phyloP scores from a whole-genome alignment of 352 stramenopile species.

The Phytophthora rubi region DNA sequence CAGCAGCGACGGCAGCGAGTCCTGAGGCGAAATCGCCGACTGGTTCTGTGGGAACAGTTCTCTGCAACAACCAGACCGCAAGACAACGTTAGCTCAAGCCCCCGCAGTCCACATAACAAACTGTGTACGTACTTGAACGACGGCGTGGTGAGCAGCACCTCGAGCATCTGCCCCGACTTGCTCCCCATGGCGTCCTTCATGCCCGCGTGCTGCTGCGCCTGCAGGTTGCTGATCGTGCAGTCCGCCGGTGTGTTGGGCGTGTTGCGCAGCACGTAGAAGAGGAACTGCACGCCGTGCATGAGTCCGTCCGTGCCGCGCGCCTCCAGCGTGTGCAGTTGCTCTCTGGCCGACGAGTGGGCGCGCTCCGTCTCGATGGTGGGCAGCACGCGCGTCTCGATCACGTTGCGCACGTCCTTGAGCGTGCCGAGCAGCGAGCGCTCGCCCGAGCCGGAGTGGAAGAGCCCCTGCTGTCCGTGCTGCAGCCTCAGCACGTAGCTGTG shows the following conservation, averaged over 20 bases:
- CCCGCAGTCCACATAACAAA: not conserved
- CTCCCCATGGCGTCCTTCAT: constrained; percentile 89
- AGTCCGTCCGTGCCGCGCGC: constrained; percentile 78
- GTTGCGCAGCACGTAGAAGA: constrained; percentile 88
- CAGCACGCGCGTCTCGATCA: constrained; percentile 79
- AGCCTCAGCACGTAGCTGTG: constrained; percentile 81
- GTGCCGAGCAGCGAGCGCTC: constrained; percentile 81
- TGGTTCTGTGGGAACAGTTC: constrained; percentile 62
- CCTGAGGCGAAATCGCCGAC: constrained; percentile 37
- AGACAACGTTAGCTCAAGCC: not conserved
- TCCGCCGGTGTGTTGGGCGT: constrained; percentile 84
- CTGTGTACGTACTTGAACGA: constrained; percentile 73
- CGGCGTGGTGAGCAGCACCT: constrained; percentile 79
- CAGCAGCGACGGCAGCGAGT: constrained; percentile 54
- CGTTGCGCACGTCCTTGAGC: constrained; percentile 82
- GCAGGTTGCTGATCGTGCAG: constrained; percentile 86
- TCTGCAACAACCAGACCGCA: constrained; percentile 28
- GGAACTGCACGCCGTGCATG: constrained; percentile 88
- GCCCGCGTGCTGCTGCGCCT: constrained; percentile 78
- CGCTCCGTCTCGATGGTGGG: constrained; percentile 84
- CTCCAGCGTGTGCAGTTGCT: constrained; percentile 83
- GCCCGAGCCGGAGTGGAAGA: constrained; percentile 79
- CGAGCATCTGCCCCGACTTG: constrained; percentile 87
- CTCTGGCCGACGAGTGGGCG: constrained; percentile 79
- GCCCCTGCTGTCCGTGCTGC: constrained; percentile 81